phyloP scores from a whole-genome alignment of 2,329 filamentous ascomycete species.

The Trichophyton verrucosum region DNA sequence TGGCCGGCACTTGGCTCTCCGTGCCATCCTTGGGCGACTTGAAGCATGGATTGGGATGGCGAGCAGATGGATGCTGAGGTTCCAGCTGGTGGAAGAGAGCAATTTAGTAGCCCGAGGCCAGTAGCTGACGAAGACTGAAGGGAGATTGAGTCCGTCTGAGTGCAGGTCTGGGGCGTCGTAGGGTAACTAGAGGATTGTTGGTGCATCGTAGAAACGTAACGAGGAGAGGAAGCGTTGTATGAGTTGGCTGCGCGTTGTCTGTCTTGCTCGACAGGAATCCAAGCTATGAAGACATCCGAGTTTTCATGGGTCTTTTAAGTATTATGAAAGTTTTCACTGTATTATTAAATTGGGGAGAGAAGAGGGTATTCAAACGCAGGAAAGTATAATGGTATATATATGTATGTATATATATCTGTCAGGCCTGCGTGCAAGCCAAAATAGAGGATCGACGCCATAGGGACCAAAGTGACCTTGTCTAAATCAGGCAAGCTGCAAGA shows the following conservation, averaged over 20 bases:
- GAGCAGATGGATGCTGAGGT: conserved; percentile 16
- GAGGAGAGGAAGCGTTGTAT: conserved; percentile 15
- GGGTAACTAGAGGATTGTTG: conserved; percentile 16
- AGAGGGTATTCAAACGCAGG: background rate
- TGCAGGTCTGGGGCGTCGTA: conserved; percentile 14
- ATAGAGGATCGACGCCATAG: background rate
- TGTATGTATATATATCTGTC: background rate
- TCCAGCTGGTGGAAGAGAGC: conserved; percentile 16
- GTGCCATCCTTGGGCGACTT: conserved; percentile 16
- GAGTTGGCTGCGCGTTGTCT: conserved; percentile 17
- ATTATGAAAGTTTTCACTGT: conserved; percentile 11
- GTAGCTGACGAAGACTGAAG: conserved; percentile 4
- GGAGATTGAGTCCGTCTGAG: background rate
- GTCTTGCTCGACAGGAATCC: conserved; percentile 10
- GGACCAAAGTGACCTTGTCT: background rate
- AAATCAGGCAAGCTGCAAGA: background rate
- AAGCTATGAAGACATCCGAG: conserved; percentile 10
- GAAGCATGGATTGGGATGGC: conserved; percentile 14
- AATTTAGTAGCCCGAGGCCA: conserved; percentile 24
- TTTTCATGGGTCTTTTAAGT: conserved; percentile 12
- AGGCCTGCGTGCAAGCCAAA: background rate
- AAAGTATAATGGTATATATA: conserved; percentile 4
- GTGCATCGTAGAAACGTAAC: conserved; percentile 9
- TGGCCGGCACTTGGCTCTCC: conserved; percentile 15
- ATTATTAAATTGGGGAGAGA: background rate